Conservation (phyloP, 2,329 filamentous ascomycete genomes). For the Tolypocladium capitatum region DNA sequence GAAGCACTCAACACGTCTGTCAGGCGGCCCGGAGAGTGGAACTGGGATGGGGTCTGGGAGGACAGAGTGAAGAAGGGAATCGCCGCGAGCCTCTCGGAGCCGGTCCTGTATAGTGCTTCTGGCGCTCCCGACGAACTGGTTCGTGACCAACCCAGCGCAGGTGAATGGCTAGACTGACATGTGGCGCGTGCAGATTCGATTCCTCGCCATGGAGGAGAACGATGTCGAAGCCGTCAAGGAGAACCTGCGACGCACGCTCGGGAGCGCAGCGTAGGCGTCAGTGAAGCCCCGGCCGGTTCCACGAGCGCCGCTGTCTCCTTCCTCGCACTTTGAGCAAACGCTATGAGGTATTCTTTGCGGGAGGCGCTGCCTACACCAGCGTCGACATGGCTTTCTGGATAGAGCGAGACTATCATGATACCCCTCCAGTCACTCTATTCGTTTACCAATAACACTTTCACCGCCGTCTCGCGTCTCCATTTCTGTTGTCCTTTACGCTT, state of each 20-base stretch:
- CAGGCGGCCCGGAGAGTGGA: conserved; percentile 65
- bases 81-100: conserved; percentile 62
- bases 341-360: neutral
- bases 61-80: conserved; percentile 73
- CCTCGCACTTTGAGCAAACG: neutral
- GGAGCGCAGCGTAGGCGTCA: conserved; percentile 11
- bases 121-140: conserved; percentile 59
- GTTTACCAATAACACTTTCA: neutral
- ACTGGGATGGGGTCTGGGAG: conserved; percentile 97
- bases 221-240: conserved; percentile 46
- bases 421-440: neutral
- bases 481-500: neutral
- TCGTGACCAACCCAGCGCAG: conserved; percentile 15
- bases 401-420: neutral
- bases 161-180: neutral
- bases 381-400: neutral
- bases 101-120: conserved; percentile 59
- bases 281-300: neutral
- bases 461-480: neutral
- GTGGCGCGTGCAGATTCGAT: conserved; percentile 40
- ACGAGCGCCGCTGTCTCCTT: neutral
- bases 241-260: conserved; percentile 40
- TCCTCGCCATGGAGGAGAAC: conserved; percentile 47
- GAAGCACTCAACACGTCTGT: conserved; percentile 2
- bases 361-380: neutral